A percentile compares a stretch with the other conserved stretches of the same genome.
Conservation (phyloP, 164 flowering plant genomes). For the Dillenia turbinata region DNA sequence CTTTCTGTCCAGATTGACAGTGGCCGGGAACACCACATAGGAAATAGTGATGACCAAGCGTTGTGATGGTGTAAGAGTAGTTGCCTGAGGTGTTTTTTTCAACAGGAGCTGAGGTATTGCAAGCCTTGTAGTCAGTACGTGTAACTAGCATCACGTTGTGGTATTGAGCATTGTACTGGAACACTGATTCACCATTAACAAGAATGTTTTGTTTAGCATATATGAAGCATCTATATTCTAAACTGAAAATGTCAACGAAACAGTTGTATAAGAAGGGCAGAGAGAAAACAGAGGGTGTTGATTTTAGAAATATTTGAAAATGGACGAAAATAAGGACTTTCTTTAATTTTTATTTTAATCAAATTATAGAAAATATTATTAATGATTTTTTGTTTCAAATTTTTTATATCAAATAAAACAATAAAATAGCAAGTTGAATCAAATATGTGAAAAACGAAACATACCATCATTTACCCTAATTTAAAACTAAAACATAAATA, state of each 20-base stretch:
- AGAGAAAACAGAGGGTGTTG: too few species aligned
- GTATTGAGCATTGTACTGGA: constrained; percentile 43
- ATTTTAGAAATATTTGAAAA: too few species aligned
- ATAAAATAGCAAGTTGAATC: too few species aligned
- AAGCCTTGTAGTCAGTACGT: constrained; percentile 37
- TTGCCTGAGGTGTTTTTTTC: constrained; percentile 41
- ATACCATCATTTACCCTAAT: too few species aligned
- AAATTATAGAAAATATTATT: too few species aligned
- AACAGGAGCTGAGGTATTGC: constrained; percentile 49
- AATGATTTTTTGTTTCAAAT: too few species aligned
- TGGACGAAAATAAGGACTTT: too few species aligned
- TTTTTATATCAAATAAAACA: too few species aligned
- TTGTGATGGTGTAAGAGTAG: constrained; percentile 40
- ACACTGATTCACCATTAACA: constrained; percentile 26
- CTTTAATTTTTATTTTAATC: too few species aligned
- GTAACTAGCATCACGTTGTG: constrained; percentile 70
- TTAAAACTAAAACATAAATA: too few species aligned
- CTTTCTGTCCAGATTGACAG: constrained; percentile 64
- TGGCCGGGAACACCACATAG: constrained; percentile 69
- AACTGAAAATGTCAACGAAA: not conserved
- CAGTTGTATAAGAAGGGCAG: too few species aligned
- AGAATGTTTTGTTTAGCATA: not conserved
- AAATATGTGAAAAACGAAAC: too few species aligned
- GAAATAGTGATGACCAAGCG: constrained; percentile 49
- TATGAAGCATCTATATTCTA: not conserved